A percentile compares a stretch with the other conserved stretches of the same genome.
Conservation (phyloP, 2,329 filamentous ascomycete species). For the Fusarium armeniacum region DNA sequence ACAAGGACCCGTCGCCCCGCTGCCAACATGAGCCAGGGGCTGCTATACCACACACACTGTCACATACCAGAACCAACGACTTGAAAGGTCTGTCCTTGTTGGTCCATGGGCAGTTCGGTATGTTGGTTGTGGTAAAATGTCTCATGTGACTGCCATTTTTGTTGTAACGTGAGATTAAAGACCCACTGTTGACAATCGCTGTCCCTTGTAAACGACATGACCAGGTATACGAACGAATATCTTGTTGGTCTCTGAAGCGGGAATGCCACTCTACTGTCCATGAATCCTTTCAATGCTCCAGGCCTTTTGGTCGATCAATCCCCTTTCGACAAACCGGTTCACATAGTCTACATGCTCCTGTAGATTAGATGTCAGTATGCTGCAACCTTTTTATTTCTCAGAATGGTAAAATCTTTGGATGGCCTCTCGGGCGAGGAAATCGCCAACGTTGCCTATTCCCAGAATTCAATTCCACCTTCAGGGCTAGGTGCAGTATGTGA, state of each 20-base stretch:
- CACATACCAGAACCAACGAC: accelerated
- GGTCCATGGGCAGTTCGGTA: neutral
- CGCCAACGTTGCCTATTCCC: neutral
- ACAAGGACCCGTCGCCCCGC: neutral
- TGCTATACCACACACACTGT: neutral
- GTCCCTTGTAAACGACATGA: neutral
- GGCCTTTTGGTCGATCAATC: neutral
- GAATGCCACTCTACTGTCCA: neutral
- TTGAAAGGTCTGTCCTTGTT: accelerated
- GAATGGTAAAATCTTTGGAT: neutral
- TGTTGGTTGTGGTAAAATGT: no score
- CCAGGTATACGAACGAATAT: neutral
- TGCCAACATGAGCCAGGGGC: neutral
- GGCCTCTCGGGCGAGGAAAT: neutral
- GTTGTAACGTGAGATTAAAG: no score
- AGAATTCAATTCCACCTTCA: neutral
- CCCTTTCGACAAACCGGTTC: neutral
- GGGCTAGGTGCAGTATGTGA: neutral
- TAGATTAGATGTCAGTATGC: neutral
- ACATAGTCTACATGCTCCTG: neutral
- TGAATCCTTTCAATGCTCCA: neutral
- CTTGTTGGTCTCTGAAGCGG: neutral
- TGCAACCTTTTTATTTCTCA: neutral
- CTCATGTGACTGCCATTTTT: no score
- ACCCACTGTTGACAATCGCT: neutral